phyloP scores from a whole-genome alignment of 345 rosid genomes.

The Raphanus raphanistrum region DNA sequence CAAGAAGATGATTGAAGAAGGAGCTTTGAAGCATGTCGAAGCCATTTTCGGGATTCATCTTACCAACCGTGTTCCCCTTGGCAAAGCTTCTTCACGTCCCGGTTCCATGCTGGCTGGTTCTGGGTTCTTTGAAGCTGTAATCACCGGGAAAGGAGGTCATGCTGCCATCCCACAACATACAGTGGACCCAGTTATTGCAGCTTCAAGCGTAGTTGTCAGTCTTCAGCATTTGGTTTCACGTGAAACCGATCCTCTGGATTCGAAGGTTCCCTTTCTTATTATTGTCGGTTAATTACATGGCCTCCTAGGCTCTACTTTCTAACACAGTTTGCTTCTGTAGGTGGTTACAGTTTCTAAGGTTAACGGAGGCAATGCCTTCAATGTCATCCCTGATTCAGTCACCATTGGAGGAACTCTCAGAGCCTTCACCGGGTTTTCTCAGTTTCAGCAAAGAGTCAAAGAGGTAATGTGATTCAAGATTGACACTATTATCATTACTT shows the following conservation, averaged over 20 bases:
- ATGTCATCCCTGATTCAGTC: slow-evolving; percentile 80
- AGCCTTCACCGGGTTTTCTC: slow-evolving; percentile 56
- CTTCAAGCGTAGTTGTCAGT: slow-evolving; percentile 66
- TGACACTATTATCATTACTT: not conserved
- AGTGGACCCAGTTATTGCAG: slow-evolving; percentile 72
- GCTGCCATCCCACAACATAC: slow-evolving; percentile 80
- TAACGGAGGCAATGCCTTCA: slow-evolving; percentile 70
- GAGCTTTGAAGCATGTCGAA: slow-evolving; percentile 59
- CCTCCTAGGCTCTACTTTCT: not conserved
- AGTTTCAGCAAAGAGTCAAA: slow-evolving; percentile 63
- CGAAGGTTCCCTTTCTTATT: slow-evolving; percentile 63
- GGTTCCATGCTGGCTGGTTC: slow-evolving; percentile 64
- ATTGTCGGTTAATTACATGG: too few relatives aligned
- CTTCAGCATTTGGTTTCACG: slow-evolving; percentile 84
- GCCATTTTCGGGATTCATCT: slow-evolving; percentile 74
- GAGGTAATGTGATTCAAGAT: slow-evolving; percentile 48
- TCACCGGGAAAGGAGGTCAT: slow-evolving; percentile 77
- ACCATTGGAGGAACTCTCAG: slow-evolving; percentile 81
- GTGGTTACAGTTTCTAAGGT: slow-evolving; percentile 72
- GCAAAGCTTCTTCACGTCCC: slow-evolving; percentile 47
- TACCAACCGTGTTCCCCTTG: slow-evolving; percentile 35
- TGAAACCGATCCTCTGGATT: slow-evolving; percentile 78
- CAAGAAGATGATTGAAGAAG: slow-evolving; percentile 64
- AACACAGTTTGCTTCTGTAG: slow-evolving; percentile 49
- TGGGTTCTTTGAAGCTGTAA: slow-evolving; percentile 64